Evolutionary conservation across 345 rosid genomes (phyloP).

Genomic region (Cochlearia excelsa): DNA sequence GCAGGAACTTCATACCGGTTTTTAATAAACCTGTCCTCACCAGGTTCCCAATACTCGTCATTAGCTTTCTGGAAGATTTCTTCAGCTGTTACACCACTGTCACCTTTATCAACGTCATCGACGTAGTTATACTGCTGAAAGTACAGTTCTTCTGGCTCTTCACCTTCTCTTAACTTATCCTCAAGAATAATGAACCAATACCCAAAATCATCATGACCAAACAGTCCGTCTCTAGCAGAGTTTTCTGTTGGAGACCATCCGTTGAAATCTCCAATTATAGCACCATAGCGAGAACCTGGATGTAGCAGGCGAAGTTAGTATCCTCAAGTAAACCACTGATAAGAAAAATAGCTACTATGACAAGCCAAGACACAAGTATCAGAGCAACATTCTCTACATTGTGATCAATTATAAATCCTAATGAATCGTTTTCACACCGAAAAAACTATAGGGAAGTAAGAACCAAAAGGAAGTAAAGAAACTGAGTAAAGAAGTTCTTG

Average conservation of each 20-base stretch:
- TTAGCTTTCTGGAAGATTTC: constrained; percentile 71
- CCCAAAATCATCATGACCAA: constrained; percentile 92
- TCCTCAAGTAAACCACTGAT: constrained; percentile 1
- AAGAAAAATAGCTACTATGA: background rate
- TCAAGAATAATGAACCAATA: constrained; percentile 91
- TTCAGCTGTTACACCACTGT: constrained; percentile 65
- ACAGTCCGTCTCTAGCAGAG: constrained; percentile 77
- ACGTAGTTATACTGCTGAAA: constrained; percentile 91
- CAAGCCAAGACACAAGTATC: background rate
- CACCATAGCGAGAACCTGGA: constrained; percentile 93
- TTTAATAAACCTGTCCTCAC: constrained; percentile 77
- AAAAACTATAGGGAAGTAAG: too few relatives aligned
- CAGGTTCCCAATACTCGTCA: constrained; percentile 98
- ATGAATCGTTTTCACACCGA: too few relatives aligned
- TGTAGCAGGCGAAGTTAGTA: constrained; percentile 12
- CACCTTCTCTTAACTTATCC: constrained; percentile 84
- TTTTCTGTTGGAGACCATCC: constrained; percentile 90
- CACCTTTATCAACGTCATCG: constrained; percentile 91
- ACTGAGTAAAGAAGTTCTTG: constrained; percentile 7
- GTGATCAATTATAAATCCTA: too few relatives aligned
- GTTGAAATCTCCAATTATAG: constrained; percentile 82
- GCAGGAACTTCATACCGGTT: constrained; percentile 84
- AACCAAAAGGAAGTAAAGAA: constrained; percentile 1
- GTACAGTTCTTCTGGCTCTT: constrained; percentile 80
- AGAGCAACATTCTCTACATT: constrained; percentile 5